A percentile compares a stretch with the other conserved stretches of the same genome.
Evolutionary conservation across 148 eudicot species (phyloP).

Genomic region (Fagopyrum esculentum): DNA sequence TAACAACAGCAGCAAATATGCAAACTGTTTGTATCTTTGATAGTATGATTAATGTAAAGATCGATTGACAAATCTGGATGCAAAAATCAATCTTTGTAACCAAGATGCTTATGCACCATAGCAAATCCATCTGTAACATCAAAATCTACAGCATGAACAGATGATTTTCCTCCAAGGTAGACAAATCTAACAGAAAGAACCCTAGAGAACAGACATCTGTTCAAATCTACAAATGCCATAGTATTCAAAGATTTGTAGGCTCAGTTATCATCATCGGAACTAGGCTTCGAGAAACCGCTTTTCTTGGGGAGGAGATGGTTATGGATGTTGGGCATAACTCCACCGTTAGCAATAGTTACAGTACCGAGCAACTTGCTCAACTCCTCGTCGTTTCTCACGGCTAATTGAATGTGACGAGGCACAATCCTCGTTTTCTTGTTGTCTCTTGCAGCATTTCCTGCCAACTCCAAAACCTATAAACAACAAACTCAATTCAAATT

Average conservation of each 20-base stretch:
- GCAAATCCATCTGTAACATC: not conserved
- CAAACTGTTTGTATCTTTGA: not conserved
- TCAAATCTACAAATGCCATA: not conserved
- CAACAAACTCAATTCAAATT: not conserved
- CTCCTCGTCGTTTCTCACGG: slow-evolving; percentile 34
- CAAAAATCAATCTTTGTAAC: not conserved
- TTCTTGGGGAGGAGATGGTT: slow-evolving; percentile 31
- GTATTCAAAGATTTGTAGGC: not conserved
- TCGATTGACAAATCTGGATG: not conserved
- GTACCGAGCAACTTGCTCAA: slow-evolving; percentile 28
- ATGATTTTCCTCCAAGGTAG: not conserved
- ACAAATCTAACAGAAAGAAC: not conserved
- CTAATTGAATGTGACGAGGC: slow-evolving; percentile 33
- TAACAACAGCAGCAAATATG: not conserved
- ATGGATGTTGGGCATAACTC: slow-evolving; percentile 40
- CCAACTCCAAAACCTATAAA: slow-evolving; percentile 30
- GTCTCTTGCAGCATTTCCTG: slow-evolving; percentile 36
- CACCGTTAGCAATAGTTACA: slow-evolving; percentile 30
- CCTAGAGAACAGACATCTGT: not conserved
- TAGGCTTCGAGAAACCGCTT: slow-evolving; percentile 8
- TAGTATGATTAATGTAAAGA: not conserved
- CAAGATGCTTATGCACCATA: not conserved
- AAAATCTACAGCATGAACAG: slow-evolving; percentile 5
- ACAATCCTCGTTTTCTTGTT: slow-evolving; percentile 35
- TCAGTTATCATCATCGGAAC: slow-evolving; percentile 18